Evolutionary conservation across 495 filamentous ascomycete genomes (phyloP), one percentile per base, ranked within the genome.

Genomic region (Penicillium soppii): DNA sequence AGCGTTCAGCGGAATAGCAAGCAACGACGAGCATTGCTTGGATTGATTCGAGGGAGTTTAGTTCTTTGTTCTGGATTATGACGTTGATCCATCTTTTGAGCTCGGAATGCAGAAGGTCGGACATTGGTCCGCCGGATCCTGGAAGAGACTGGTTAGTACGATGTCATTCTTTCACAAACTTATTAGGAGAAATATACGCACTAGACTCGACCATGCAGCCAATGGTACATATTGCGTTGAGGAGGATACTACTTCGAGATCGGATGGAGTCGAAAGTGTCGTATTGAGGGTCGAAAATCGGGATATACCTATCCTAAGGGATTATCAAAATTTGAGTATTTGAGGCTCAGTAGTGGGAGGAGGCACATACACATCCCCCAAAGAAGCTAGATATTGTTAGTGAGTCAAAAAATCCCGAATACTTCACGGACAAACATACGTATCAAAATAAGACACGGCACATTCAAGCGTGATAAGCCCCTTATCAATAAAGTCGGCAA

Each of bases 1-100:
- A 74, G 0, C 76, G 71, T 36, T 78, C 75, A 36, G 75, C 62
- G 1, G 73, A 75, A 49, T 81, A 81, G 46, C 71, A 71, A 1
- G 76, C 70, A 12, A 75, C 65, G 0, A 79, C 56, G 1, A 79
- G 66, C 42, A 81, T 61, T 13, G 78, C 75, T 39, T 81, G 78
- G 0, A 80, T 63, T 0, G 68, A 74, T 46, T 81, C 78, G 0
- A 78, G 57, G 15, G 61, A 70, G 15, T 61, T 66, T 0, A 69
- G 45, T 0, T 51, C 51, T 9, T 69, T 62, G 25, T 73, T 70
- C 27, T 73, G 68, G 25, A 81, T 66, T 5, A 74, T 70, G 3
- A 69, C 68, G 36, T 73, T 75, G 46, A 78, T 73, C 58, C 65
- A 70, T 47, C 59, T 65, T 45, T 78, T 78, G 8, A 74, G 62